These are phyloP conservation scores for Sporothrix humicola DNA, from an alignment of 2,329 filamentous ascomycete species.

Conservation along the genomic window DNA sequence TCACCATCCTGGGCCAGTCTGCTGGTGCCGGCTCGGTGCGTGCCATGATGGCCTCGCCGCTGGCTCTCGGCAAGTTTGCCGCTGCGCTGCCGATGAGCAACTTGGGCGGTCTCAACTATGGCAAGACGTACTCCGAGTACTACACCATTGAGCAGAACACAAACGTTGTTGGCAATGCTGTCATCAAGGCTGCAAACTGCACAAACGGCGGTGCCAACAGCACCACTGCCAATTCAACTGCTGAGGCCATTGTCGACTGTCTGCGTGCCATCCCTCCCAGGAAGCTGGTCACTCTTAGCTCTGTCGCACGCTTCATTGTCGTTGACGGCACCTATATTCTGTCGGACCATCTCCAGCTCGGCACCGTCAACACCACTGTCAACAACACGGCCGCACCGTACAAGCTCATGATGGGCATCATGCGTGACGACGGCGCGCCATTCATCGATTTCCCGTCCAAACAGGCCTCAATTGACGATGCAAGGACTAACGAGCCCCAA, in stretches of 20 bases:
- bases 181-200: conserved; percentile 60
- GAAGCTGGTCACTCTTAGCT: conserved; percentile 49
- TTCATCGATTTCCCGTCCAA: conserved; percentile 55
- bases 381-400: conserved; percentile 55
- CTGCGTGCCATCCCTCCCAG: conserved; percentile 55
- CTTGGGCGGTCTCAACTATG: conserved; percentile 56
- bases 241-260: conserved; percentile 52
- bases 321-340: conserved; percentile 63
- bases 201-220: conserved; percentile 43
- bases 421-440: conserved; percentile 61
- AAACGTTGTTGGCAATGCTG: conserved; percentile 54
- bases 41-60: conserved; percentile 56
- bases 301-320: conserved; percentile 59
- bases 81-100: conserved; percentile 53
- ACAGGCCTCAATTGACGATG: conserved; percentile 37
- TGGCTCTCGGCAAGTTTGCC: conserved; percentile 54
- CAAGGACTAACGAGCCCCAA: conserved; percentile 39
- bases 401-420: conserved; percentile 62
- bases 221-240: conserved; percentile 51
- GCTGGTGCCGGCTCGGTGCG: conserved; percentile 60
- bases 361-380: conserved; percentile 45
- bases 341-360: conserved; percentile 54
- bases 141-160: conserved; percentile 61
- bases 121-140: conserved; percentile 63
- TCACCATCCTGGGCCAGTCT: conserved; percentile 62